Evolutionary conservation across 495 filamentous ascomycete genomes (phyloP).

Genomic region (Mytilinidion resinicola): DNA sequence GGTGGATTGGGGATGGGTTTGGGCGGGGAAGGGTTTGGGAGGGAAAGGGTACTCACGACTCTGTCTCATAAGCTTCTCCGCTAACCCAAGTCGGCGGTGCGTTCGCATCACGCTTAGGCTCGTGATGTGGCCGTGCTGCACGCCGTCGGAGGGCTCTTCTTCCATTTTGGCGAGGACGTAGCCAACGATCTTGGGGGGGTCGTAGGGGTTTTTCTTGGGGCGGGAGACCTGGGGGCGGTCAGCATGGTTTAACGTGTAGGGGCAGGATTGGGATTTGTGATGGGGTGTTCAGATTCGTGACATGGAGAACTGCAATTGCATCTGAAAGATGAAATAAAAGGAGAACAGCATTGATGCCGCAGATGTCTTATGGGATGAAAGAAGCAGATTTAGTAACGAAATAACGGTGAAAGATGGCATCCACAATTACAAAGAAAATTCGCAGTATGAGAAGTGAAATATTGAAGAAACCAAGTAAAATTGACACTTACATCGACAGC

Average conservation of each 20-base stretch:
- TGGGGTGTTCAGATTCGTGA: not conserved
- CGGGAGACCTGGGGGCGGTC: slow-evolving; percentile 48
- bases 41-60: slow-evolving; percentile 59
- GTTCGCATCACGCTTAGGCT: slow-evolving; percentile 93
- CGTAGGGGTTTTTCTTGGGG: slow-evolving; percentile 67
- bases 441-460: not conserved
- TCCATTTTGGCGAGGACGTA: slow-evolving; percentile 99
- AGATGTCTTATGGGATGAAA: not conserved
- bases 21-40: not conserved
- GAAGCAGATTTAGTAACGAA: not conserved
- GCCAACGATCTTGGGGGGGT: slow-evolving; percentile 95
- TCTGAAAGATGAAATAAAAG: not conserved
- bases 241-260: not conserved
- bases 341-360: not conserved
- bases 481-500: slow-evolving; percentile 62
- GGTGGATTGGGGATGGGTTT: too few relatives aligned
- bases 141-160: slow-evolving; percentile 85
- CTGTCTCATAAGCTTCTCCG: slow-evolving; percentile 95
- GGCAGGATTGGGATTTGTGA: not conserved
- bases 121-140: slow-evolving; percentile 95
- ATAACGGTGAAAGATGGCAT: not conserved
- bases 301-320: not conserved
- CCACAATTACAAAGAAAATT: too few relatives aligned
- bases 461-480: not conserved
- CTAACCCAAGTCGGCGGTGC: slow-evolving; percentile 81